phyloP scores from a whole-genome alignment of 805 yeast species.

The Ogataea ganodermae region DNA sequence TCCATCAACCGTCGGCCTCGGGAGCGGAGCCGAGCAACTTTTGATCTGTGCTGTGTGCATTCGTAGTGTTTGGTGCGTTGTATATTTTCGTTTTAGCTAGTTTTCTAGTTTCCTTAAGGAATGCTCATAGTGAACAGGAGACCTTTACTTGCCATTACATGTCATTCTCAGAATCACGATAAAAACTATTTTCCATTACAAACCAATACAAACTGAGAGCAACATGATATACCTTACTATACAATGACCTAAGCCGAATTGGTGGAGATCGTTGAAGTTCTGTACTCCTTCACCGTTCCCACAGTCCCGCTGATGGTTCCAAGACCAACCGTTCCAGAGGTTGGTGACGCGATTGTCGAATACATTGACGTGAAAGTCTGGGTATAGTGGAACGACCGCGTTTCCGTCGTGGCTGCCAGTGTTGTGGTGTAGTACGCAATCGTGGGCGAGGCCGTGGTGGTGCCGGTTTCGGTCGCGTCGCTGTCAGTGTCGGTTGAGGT shows the following conservation, averaged over 20 bases:
- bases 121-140: conserved; percentile 9
- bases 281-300: conserved; percentile 56
- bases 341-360: conserved; percentile 44
- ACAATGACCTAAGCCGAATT: neutral
- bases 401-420: conserved; percentile 53
- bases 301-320: conserved; percentile 70
- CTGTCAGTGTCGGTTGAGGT: conserved; percentile 14
- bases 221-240: neutral
- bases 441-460: conserved; percentile 25
- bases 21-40: conserved; percentile 1
- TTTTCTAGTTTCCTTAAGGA: conserved; percentile 2
- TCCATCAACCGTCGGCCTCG: conserved; percentile 4
- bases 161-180: too few relatives aligned
- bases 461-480: conserved; percentile 22
- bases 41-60: conserved; percentile 9
- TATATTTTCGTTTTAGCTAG: conserved; percentile 7
- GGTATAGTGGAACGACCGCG: conserved; percentile 46
- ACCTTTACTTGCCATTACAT: neutral
- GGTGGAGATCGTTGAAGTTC: conserved; percentile 40
- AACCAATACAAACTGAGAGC: too few relatives aligned
- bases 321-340: conserved; percentile 72
- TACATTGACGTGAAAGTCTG: conserved; percentile 53
- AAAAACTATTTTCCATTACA: too few relatives aligned
- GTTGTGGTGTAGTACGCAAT: conserved; percentile 30
- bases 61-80: conserved; percentile 5